Percentiles rank a stretch among this genome's conserved stretches.
Evolutionary conservation across 768 basidiomycete genomes (phyloP).

Genomic region (Trametes sanguinea): DNA sequence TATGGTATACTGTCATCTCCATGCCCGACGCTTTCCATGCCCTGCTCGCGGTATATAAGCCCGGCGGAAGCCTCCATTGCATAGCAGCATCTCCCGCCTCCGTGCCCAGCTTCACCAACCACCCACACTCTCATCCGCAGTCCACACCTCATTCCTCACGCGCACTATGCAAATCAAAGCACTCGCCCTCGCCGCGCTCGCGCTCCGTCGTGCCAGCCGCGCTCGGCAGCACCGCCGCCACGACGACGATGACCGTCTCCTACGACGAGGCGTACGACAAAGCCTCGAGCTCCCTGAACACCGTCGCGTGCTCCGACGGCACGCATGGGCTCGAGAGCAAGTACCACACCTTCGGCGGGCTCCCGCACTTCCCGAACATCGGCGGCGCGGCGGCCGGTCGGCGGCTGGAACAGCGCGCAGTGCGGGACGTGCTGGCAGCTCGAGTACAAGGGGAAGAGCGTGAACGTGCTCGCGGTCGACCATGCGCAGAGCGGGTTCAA

Average conservation of each 20-base stretch:
- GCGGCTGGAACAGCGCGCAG: slow-evolving; percentile 49
- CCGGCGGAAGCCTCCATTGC: background rate
- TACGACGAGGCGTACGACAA: slow-evolving; percentile 58
- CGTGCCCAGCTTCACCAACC: background rate
- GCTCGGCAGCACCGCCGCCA: slow-evolving; percentile 11
- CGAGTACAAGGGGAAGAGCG: slow-evolving; percentile 46
- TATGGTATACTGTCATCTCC: too few relatives aligned
- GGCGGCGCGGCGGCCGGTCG: slow-evolving; percentile 55
- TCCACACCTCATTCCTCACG: background rate
- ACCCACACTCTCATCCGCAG: slow-evolving; percentile 3
- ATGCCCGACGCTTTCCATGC: too few relatives aligned
- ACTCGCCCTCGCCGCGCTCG: slow-evolving; percentile 18
- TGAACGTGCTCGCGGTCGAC: slow-evolving; percentile 57
- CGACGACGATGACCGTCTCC: slow-evolving; percentile 30
- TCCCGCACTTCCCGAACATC: slow-evolving; percentile 62
- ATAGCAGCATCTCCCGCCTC: background rate
- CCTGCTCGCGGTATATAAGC: background rate
- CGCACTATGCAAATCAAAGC: slow-evolving; percentile 24
- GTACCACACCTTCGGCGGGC: slow-evolving; percentile 46
- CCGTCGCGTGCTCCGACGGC: slow-evolving; percentile 55
- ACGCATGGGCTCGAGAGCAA: slow-evolving; percentile 33
- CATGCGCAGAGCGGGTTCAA: slow-evolving; percentile 43
- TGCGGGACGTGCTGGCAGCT: slow-evolving; percentile 67
- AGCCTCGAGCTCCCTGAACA: slow-evolving; percentile 38
- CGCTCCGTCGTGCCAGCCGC: slow-evolving; percentile 17